Evolutionary conservation across 2,329 filamentous ascomycete species (phyloP).

Genomic region (Aspergillus ibericus): DNA sequence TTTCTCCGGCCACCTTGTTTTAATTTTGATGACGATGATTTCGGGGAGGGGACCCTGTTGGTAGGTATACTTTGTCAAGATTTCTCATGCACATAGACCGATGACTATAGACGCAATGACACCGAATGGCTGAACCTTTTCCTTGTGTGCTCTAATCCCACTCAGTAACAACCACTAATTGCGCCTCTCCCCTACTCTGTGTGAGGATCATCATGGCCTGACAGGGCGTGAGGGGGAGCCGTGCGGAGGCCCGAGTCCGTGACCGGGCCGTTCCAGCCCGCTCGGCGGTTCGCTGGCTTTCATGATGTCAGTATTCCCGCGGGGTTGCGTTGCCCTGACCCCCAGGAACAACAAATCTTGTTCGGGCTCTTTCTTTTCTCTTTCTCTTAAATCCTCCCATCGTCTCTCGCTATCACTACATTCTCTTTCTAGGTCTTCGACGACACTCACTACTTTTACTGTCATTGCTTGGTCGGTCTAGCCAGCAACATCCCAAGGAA

Average conservation of each 20-base stretch:
- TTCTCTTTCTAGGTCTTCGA: background rate
- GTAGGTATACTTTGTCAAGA: conserved; percentile 7
- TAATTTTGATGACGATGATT: background rate
- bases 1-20: background rate
- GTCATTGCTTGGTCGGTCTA: background rate
- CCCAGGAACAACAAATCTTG: conserved; percentile 19
- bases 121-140: background rate
- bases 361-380: background rate
- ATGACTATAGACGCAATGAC: conserved; percentile 15
- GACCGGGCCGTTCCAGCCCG: conserved; percentile 6
- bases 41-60: conserved; percentile 7
- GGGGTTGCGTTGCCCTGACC: conserved; percentile 13
- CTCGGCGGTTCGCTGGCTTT: background rate
- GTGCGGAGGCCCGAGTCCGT: conserved; percentile 7
- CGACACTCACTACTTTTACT: background rate
- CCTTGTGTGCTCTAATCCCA: background rate
- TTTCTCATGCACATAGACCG: conserved; percentile 15
- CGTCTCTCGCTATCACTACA: background rate
- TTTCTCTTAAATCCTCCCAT: background rate
- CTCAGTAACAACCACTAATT: background rate
- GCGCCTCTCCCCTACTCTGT: background rate
- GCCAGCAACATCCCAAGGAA: background rate
- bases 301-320: conserved; percentile 25
- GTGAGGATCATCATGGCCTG: background rate
- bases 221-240: background rate